phyloP scores from a whole-genome alignment of 768 basidiomycete genomes.

The Stropharia rugosoannulata region DNA sequence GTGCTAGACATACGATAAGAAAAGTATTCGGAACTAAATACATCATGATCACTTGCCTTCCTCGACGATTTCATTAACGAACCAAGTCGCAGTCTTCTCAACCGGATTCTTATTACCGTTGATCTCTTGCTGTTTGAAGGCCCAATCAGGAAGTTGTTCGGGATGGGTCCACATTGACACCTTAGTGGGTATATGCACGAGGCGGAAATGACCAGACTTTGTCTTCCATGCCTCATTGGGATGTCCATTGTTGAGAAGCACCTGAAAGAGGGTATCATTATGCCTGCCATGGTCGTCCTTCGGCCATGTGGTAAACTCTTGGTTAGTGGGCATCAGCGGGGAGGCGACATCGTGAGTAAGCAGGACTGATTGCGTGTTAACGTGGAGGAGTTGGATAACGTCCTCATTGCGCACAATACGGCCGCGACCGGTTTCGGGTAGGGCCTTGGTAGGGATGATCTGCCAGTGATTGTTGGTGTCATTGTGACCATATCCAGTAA shows the following conservation, averaged over 20 bases:
- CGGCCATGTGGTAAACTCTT: conserved; percentile 94
- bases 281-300: conserved; percentile 74
- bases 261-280: conserved; percentile 87
- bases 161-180: conserved; percentile 94
- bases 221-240: conserved; percentile 88
- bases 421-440: conserved; percentile 92
- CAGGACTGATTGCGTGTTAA: conserved; percentile 78
- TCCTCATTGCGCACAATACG: conserved; percentile 91
- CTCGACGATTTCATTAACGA: conserved; percentile 75
- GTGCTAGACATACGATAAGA: conserved; percentile 33
- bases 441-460: conserved; percentile 90
- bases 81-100: conserved; percentile 88
- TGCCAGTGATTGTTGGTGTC: conserved; percentile 97
- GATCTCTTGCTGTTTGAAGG: conserved; percentile 94
- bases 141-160: conserved; percentile 92
- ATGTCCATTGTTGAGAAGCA: conserved; percentile 70
- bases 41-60: conserved; percentile 28
- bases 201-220: conserved; percentile 90
- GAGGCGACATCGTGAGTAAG: conserved; percentile 98
- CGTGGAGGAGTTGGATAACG: conserved; percentile 84
- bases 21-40: conserved; percentile 1
- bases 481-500: conserved; percentile 92
- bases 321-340: conserved; percentile 95
- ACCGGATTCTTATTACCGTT: conserved; percentile 93
- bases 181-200: conserved; percentile 85